Evolutionary conservation across 2,329 filamentous ascomycete species (phyloP), one percentile per base, ranked within the genome.

Genomic region (Colletotrichum simmondsii): DNA sequence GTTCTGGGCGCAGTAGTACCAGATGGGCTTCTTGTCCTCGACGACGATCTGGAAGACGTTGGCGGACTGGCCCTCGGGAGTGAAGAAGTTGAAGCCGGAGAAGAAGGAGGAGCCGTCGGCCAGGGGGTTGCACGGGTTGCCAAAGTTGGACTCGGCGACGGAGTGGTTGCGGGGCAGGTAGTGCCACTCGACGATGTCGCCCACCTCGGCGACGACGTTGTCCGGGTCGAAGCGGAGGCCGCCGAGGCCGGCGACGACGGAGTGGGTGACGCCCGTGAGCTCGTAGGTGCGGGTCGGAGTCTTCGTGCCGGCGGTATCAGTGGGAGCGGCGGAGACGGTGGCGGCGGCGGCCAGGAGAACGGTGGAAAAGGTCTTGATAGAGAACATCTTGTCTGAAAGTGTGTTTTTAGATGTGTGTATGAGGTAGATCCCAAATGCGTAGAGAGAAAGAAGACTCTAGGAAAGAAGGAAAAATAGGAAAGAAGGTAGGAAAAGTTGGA

Each of bases 111-210:
- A 76, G 37, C 77, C 77, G 72, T 80, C 80, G 63, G 77, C 77
- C 12, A 83, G 78, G 2, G 85, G 85, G 68, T 78, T 16, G 80
- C 86, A 88, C 26, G 85, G 85, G 57, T 81, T 75, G 65, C 74
- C 81, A 73, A 87, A 87, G 77, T 77, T 81, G 49, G 84, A 84
- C 77, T 85, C 80, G 2, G 76, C 83, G 54, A 90, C 81, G 22
- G 84, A 85, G 83, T 90, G 88, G 80, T 87, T 88, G 71, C 75
- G 77, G 10, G 88, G 84, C 74, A 85, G 85, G 83, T 87, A 90
- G 77, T 87, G 85, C 82, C 86, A 91, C 81, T 90, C 87, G 70
- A 91, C 78, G 4, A 87, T 75, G 72, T 89, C 87, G 71, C 88
- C 88, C 8, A 84, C 70, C 12, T 81, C 78, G 22, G 88, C 89